A percentile compares a stretch with the other conserved stretches of the same genome.
Evolutionary conservation across 371 early-diverging fungal genomes (phyloP).

Genomic region (Mortierella sp.): DNA sequence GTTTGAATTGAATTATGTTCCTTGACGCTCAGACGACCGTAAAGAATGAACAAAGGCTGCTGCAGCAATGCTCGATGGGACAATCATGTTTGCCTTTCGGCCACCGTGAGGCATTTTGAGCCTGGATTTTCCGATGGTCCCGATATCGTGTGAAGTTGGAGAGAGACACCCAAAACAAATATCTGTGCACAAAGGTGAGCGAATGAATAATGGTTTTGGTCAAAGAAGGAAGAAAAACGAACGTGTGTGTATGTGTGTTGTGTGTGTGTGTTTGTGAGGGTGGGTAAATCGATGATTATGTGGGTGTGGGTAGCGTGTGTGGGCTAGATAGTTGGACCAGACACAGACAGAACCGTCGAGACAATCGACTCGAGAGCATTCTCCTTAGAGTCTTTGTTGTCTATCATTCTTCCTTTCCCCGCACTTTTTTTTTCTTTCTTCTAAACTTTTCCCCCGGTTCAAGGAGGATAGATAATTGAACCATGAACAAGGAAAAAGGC

Average conservation of each 20-base stretch:
- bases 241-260: not conserved
- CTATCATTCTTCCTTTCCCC: constrained; percentile 1
- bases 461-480: not conserved
- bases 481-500: not conserved
- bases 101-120: not conserved
- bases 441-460: not conserved
- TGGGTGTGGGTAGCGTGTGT: not conserved
- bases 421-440: constrained; percentile 2
- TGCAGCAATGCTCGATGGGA: not conserved
- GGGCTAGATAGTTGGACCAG: not conserved
- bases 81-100: constrained; percentile 1
- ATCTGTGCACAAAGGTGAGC: not conserved
- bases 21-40: not conserved
- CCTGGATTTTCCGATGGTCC: constrained; percentile 6
- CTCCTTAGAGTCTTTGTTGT: not conserved
- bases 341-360: not conserved
- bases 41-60: not conserved
- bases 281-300: not conserved
- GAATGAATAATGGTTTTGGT: not conserved
- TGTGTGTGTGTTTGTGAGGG: not conserved
- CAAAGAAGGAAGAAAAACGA: constrained; percentile 12
- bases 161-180: not conserved
- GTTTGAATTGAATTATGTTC: not conserved
- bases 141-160: constrained; percentile 3
- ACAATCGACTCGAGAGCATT: not conserved